Base-by-base conservation (phyloP, 768 basidiomycete genomes). In the Trametes cubensis region DNA sequence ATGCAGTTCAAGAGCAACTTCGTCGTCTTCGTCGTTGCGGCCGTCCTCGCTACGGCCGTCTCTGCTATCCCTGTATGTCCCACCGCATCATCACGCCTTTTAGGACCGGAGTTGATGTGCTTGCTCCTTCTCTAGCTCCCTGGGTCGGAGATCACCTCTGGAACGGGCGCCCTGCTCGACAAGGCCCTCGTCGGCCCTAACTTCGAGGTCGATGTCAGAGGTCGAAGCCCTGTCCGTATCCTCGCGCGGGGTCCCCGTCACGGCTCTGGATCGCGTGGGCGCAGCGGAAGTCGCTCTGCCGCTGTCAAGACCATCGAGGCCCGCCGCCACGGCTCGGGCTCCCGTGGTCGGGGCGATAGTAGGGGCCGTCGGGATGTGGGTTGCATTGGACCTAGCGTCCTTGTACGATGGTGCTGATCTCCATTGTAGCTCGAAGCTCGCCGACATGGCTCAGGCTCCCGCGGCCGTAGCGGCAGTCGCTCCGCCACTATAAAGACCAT, bases 1-100 rank as follows among this genome's bases (percentile, higher is more conserved):
- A 76, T 76, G 75, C 73, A 75, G 40, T 74, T 75, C 74, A 73
- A 68, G 71, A 74, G 73, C 66, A 73, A 70, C 69, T 75, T 75
- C 51, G 60, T 74, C 25, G 66, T 70, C 25, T 73, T 76, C 60
- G 69, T 75, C 60, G 38, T 75, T 41, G 73, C 75, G 4, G 74
- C 75, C 11, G 72, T 76, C 42, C 41, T 76, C 38, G 66, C 74
- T 34, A 67, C 72, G 41, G 62, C 68, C 15, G 56, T 41, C 13
- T 39, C 65, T 48, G 75, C 74, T 46, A 66, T 69, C 23, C 75
- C 75, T 7, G 75, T 76, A 67, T 47, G 70, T 55, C 14, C 38
- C 26, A 5, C 34, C 10, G 10, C 39, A 5, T 10, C 8, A 5
- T 23, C 4, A 34, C n/a, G 11, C 7, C 28, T 28, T 28, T 28